Base-by-base conservation (phyloP, 2,329 filamentous ascomycete species). In the Hypoxylon sp. region DNA sequence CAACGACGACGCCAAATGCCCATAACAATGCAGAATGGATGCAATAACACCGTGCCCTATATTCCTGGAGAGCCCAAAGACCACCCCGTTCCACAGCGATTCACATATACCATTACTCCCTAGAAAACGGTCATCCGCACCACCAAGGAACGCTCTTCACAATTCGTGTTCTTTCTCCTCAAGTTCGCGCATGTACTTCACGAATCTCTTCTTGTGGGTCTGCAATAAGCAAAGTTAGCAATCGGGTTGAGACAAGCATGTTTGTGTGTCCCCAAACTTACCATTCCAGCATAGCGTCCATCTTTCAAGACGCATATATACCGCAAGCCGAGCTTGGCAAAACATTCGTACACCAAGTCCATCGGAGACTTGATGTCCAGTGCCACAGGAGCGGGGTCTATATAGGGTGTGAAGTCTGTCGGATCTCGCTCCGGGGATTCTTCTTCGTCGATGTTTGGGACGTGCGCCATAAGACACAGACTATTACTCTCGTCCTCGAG, bases 151-250 rank as follows among this genome's bases (percentile, higher is more conserved):
- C 10, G 10, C 24, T 54, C 19, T 17, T 71, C 59, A 76, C 53
- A 46, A 56, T 17, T 58, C 59, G 56, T 76, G 74, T 37, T 80
- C 73, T 55, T 83, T 77, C 72, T 91, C 86, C 76, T 96, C 92
- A 50, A 94, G 82, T 76, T 97, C 92, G 73, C 94, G 93, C 80
- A 97, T 91, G 78, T 97, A 98, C 79, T 93, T 94, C 66, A 97
- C 95, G 82, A 99, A 98, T 3, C 90, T 91, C 84, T 99, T 99
- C 84, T 98, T 98, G 80, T 99, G 96, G 55, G 91, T 88, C 91
- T 93, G 61, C 39, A 47, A 19, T 42, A 51, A 17, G 58, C 68
- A 48, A 51, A 24, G 56, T 68, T 53, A 72, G 70, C 73, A 68
- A 71, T 63, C 39, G 39, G 19, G 21, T 11, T 35, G 19, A 57